Conservation (phyloP, 768 basidiomycete genomes). For the Suillus lakei region DNA sequence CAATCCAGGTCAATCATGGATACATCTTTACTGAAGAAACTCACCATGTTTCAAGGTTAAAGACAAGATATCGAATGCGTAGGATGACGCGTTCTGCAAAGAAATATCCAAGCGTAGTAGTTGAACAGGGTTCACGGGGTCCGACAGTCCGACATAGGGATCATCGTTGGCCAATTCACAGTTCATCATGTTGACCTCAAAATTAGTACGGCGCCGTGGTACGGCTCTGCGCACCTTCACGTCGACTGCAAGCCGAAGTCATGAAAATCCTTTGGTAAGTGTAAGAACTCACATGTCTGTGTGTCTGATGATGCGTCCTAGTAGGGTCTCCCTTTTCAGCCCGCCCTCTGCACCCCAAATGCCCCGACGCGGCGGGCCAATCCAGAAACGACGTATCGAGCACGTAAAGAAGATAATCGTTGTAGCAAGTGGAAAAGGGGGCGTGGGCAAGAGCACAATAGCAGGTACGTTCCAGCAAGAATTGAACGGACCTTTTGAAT, state of each 20-base stretch:
- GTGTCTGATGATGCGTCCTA: slow-evolving; percentile 21
- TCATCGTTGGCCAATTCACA: neutral
- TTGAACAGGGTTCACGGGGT: slow-evolving; percentile 15
- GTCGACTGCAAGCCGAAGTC: slow-evolving; percentile 30
- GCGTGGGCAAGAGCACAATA: slow-evolving; percentile 94
- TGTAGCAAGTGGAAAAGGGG: slow-evolving; percentile 94
- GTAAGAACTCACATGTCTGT: neutral
- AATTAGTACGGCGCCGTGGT: neutral
- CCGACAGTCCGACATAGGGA: neutral
- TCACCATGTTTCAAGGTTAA: slow-evolving; percentile 7
- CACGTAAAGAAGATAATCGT: slow-evolving; percentile 82
- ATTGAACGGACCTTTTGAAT: slow-evolving; percentile 1
- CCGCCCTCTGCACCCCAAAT: slow-evolving; percentile 56
- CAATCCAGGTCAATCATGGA: slow-evolving; percentile 4
- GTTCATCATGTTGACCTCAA: slow-evolving; percentile 13
- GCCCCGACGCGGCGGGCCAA: slow-evolving; percentile 58
- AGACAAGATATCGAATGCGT: neutral
- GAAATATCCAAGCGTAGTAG: neutral
- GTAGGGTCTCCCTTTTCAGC: slow-evolving; percentile 38
- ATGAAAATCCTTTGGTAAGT: slow-evolving; percentile 64
- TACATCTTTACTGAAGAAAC: neutral
- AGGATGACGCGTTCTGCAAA: slow-evolving; percentile 2
- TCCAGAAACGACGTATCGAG: slow-evolving; percentile 60
- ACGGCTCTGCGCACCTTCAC: slow-evolving; percentile 22
- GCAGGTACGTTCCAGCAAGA: slow-evolving; percentile 59